A percentile compares a stretch with the other conserved stretches of the same genome.
Evolutionary conservation across 2,329 filamentous ascomycete species (phyloP).

Genomic region (Hysterium pulicare): DNA sequence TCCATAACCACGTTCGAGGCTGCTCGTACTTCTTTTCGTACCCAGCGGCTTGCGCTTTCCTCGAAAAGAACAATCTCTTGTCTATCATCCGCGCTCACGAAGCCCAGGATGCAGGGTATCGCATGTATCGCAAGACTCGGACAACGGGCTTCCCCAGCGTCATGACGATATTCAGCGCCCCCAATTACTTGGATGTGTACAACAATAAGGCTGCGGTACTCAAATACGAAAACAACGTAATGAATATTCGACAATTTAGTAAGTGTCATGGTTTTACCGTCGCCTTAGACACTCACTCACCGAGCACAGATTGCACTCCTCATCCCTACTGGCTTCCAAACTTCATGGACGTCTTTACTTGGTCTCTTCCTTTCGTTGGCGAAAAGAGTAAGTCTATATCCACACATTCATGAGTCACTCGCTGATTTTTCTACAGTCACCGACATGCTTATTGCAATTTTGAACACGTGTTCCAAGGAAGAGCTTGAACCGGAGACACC

Average conservation of each 20-base stretch:
- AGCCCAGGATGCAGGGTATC: conserved; percentile 95
- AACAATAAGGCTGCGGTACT: conserved; percentile 99
- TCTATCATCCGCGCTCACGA: conserved; percentile 98
- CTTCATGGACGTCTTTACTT: conserved; percentile 99
- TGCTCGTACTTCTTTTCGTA: conserved; percentile 99
- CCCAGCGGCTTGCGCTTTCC: conserved; percentile 90
- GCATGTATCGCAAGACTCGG: conserved; percentile 98
- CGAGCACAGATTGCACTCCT: conserved; percentile 72
- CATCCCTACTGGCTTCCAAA: conserved; percentile 99
- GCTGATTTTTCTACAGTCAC: conserved; percentile 56
- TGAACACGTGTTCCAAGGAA: conserved; percentile 99
- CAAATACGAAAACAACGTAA: conserved; percentile 99
- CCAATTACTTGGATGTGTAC: conserved; percentile 98
- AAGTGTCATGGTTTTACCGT: conserved; percentile 10
- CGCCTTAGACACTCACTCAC: conserved; percentile 12
- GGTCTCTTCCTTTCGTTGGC: conserved; percentile 96
- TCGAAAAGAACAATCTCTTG: conserved; percentile 97
- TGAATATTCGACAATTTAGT: conserved; percentile 99
- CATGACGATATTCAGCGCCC: conserved; percentile 99
- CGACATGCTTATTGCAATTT: conserved; percentile 97
- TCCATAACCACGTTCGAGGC: conserved; percentile 97
- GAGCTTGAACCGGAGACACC: conserved; percentile 86
- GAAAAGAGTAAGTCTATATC: conserved; percentile 63
- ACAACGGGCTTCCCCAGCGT: conserved; percentile 98
- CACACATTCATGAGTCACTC: background rate